Percentiles rank a stretch among this genome's conserved stretches.
Evolutionary conservation across 805 yeast species (phyloP).

Genomic region (Monosporozyma yasuniensis): DNA sequence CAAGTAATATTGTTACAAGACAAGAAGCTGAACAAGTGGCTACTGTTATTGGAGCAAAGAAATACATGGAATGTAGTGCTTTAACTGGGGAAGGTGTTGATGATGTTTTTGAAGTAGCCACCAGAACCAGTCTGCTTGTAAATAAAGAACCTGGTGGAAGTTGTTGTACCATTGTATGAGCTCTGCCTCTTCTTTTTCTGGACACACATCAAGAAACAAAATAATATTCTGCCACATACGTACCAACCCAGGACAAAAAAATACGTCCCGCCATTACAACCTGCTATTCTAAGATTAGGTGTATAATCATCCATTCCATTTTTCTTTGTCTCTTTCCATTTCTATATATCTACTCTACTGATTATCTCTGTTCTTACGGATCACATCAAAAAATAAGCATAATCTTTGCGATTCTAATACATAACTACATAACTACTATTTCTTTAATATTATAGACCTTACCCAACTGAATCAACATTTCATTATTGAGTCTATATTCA

Average conservation of each 20-base stretch:
- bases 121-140: conserved; percentile 66
- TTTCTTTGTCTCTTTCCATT: too few species aligned
- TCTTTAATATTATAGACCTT: neutral
- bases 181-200: neutral
- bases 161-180: conserved; percentile 29
- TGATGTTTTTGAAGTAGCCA: conserved; percentile 86
- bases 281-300: too few species aligned
- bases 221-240: neutral
- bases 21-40: conserved; percentile 64
- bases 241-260: neutral
- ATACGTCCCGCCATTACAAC: too few species aligned
- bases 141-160: conserved; percentile 35
- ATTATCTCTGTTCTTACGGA: neutral
- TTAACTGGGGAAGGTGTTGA: conserved; percentile 93
- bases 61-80: conserved; percentile 81
- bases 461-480: neutral
- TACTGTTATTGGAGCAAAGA: conserved; percentile 69
- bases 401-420: neutral
- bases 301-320: too few species aligned
- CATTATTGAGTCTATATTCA: neutral
- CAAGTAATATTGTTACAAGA: conserved; percentile 20
- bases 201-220: neutral
- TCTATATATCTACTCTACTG: neutral
- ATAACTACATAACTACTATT: neutral
- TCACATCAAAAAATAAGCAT: too few species aligned